Percentiles rank a stretch among this genome's conserved stretches.
Evolutionary conservation across 225 moss, liverwort and hornwort species (phyloP).

Genomic region (Antitrichia curtipendula): DNA sequence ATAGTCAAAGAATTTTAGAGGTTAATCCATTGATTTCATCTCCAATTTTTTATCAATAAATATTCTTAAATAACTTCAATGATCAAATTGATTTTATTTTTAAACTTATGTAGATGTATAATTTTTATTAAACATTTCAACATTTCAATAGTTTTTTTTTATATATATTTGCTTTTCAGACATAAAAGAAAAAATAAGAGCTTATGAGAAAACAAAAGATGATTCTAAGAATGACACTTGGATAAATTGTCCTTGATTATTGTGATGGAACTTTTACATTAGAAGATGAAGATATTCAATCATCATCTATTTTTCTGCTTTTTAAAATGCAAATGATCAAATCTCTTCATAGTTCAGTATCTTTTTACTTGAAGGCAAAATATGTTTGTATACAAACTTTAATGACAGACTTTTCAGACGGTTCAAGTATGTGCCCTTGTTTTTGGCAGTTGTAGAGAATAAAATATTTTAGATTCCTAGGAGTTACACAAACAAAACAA

Average conservation of each 20-base stretch:
- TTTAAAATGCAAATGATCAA: not conserved
- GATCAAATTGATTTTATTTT: not conserved
- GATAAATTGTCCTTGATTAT: not conserved
- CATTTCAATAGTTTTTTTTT: not conserved
- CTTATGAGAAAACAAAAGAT: not conserved
- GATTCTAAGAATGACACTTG: not conserved
- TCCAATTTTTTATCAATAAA: too few relatives aligned
- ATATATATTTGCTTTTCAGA: not conserved
- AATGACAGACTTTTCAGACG: fast-evolving
- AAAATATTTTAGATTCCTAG: not conserved
- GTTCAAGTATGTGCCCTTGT: fast-evolving
- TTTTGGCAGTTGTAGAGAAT: not conserved
- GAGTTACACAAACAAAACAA: not conserved
- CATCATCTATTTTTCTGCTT: not conserved
- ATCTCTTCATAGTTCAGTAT: not conserved
- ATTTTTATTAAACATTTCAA: not conserved
- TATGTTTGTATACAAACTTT: not conserved
- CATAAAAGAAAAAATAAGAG: not conserved
- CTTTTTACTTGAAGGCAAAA: not conserved
- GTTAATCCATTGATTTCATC: too few relatives aligned
- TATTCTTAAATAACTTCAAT: too few relatives aligned
- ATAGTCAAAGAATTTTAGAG: too few relatives aligned
- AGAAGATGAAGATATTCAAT: not conserved
- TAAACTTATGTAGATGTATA: not conserved
- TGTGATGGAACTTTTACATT: not conserved